Evolutionary conservation across 2,329 filamentous ascomycete genomes (phyloP).

Genomic region (Paecilomyces variotii): DNA sequence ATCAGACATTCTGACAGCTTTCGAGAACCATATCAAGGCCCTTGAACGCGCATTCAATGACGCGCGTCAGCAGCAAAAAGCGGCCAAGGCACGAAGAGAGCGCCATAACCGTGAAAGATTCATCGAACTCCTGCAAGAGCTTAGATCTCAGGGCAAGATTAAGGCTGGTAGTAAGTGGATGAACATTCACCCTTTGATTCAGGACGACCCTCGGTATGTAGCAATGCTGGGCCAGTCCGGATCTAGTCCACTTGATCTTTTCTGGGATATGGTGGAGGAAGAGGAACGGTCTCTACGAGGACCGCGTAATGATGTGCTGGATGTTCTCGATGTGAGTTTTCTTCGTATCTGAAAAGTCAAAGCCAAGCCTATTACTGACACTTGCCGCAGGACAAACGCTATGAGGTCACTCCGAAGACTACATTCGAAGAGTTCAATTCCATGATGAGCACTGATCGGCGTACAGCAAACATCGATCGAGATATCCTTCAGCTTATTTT

Average conservation of each 20-base stretch:
- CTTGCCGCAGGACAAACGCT: slow-evolving; percentile 66
- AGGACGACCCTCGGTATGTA: slow-evolving; percentile 73
- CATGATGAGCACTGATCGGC: slow-evolving; percentile 75
- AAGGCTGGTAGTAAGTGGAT: slow-evolving; percentile 88
- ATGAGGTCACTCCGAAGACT: slow-evolving; percentile 80
- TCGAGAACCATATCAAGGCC: slow-evolving; percentile 90
- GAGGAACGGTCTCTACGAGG: slow-evolving; percentile 81
- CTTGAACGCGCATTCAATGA: slow-evolving; percentile 90
- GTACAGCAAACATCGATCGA: slow-evolving; percentile 77
- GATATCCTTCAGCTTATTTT: slow-evolving; percentile 76
- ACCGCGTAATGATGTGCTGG: slow-evolving; percentile 73
- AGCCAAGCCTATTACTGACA: slow-evolving; percentile 27
- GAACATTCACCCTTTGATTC: slow-evolving; percentile 65
- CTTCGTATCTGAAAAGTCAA: neutral
- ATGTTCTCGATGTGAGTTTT: slow-evolving; percentile 71
- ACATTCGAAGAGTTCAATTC: slow-evolving; percentile 80
- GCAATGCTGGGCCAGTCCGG: slow-evolving; percentile 77
- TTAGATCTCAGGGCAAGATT: slow-evolving; percentile 69
- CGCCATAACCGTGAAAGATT: slow-evolving; percentile 81
- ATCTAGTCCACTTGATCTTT: slow-evolving; percentile 80
- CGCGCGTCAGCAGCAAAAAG: slow-evolving; percentile 78
- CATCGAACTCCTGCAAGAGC: slow-evolving; percentile 63
- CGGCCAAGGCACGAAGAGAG: slow-evolving; percentile 68
- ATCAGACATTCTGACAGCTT: slow-evolving; percentile 83
- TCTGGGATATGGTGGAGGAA: slow-evolving; percentile 93